Percentiles rank a stretch among this genome's conserved stretches.
phyloP scores from a whole-genome alignment of 1,284 basidiomycete genomes.

The Ustilago curta region DNA sequence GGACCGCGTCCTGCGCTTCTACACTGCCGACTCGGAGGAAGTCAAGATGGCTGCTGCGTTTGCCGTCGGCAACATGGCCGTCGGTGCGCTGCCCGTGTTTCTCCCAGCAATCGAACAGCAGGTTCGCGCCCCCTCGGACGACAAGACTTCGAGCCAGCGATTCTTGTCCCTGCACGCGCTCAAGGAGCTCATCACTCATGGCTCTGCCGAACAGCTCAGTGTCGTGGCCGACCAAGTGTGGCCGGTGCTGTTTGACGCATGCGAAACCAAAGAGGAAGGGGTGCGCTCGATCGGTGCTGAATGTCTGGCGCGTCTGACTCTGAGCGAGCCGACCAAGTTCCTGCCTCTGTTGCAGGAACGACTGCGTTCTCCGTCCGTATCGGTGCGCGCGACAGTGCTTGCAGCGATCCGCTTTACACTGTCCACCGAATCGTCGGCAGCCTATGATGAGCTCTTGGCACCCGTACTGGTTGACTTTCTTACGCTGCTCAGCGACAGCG shows the following conservation, averaged over 20 bases:
- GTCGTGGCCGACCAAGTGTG: slow-evolving; percentile 87
- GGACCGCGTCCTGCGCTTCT: slow-evolving; percentile 50
- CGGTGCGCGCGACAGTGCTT: slow-evolving; percentile 83
- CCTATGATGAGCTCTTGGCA: slow-evolving; percentile 88
- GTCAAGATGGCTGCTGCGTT: slow-evolving; percentile 62
- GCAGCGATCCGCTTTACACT: slow-evolving; percentile 96
- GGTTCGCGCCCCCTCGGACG: slow-evolving; percentile 72
- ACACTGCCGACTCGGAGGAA: slow-evolving; percentile 53
- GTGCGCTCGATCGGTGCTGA: slow-evolving; percentile 94
- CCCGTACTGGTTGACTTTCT: slow-evolving; percentile 90
- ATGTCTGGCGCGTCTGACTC: slow-evolving; percentile 93
- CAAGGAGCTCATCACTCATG: slow-evolving; percentile 95
- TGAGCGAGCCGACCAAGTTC: slow-evolving; percentile 86
- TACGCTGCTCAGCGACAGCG: slow-evolving; percentile 83
- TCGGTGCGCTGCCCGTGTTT: slow-evolving; percentile 86
- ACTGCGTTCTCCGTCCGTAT: slow-evolving; percentile 72
- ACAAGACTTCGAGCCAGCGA: slow-evolving; percentile 68
- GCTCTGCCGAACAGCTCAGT: slow-evolving; percentile 83
- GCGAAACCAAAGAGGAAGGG: slow-evolving; percentile 78
- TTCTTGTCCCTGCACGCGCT: slow-evolving; percentile 85
- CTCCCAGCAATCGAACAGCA: slow-evolving; percentile 86
- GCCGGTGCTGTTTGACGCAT: slow-evolving; percentile 74
- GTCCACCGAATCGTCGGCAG: slow-evolving; percentile 79
- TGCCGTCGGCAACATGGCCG: slow-evolving; percentile 85
- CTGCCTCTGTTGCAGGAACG: slow-evolving; percentile 76